phyloP scores from a whole-genome alignment of 192 early-diverging fungal species.

The Funneliformis geosporum region DNA sequence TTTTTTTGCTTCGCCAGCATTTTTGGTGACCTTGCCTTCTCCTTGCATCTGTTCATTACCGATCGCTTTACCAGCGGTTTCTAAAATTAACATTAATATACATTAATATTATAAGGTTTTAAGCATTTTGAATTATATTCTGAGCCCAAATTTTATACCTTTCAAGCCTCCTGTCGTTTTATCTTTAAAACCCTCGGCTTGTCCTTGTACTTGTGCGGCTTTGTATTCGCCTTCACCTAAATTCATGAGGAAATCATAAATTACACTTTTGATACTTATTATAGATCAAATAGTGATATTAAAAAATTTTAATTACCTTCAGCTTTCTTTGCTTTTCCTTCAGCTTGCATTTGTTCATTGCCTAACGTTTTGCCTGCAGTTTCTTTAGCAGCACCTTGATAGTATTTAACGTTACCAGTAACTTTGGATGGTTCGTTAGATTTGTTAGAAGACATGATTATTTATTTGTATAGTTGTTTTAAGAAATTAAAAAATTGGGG shows the following conservation, averaged over 20 bases:
- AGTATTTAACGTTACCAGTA: background rate
- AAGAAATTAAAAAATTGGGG: background rate
- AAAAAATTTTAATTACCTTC: background rate
- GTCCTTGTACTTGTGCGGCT: background rate
- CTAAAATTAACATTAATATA: background rate
- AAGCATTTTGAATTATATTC: too few species aligned
- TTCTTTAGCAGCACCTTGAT: slow-evolving; percentile 8
- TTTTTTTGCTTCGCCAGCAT: background rate
- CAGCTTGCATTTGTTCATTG: slow-evolving; percentile 9
- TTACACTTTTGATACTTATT: too few species aligned
- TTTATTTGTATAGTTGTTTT: background rate
- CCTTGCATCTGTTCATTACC: slow-evolving; percentile 12
- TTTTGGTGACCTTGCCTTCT: background rate
- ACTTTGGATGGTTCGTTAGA: slow-evolving; percentile 10
- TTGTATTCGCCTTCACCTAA: background rate
- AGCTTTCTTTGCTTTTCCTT: background rate
- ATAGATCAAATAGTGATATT: background rate
- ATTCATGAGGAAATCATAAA: background rate
- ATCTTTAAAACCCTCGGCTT: background rate
- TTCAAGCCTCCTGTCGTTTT: background rate
- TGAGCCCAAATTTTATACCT: background rate
- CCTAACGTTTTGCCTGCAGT: background rate
- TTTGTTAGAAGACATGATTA: background rate
- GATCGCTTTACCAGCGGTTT: background rate
- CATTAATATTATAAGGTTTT: too few species aligned